Percentiles rank a stretch among this genome's conserved stretches.
These are phyloP conservation scores for Blepharisma japonicum DNA, from an alignment of 73 alveolate species.

Conservation along the genomic window DNA sequence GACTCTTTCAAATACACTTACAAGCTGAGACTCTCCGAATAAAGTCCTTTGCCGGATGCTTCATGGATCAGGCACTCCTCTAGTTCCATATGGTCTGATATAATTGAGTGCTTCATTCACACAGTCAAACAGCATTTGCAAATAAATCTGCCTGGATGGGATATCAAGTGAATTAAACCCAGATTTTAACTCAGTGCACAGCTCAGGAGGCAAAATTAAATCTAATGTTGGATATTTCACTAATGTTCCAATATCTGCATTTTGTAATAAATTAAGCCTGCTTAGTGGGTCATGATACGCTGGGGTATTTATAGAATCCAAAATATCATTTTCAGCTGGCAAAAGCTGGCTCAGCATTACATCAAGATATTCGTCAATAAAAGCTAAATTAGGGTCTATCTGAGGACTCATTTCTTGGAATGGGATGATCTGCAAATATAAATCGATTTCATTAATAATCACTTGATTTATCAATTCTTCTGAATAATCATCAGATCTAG, in stretches of 20 bases:
- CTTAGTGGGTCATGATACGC: not conserved
- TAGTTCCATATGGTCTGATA: not conserved
- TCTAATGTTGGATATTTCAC: not conserved
- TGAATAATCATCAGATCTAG: not conserved
- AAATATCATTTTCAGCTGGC: not conserved
- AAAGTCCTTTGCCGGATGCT: not conserved
- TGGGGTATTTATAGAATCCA: not conserved
- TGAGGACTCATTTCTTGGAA: not conserved
- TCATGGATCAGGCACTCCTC: conserved; percentile 1
- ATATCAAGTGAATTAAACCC: not conserved
- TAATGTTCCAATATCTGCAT: not conserved
- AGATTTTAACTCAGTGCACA: not conserved
- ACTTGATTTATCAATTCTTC: not conserved
- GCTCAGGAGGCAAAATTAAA: not conserved
- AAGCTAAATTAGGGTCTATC: not conserved
- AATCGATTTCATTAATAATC: not conserved
- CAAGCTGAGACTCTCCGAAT: not conserved
- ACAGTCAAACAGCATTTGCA: not conserved
- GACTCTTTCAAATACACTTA: not conserved
- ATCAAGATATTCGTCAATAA: not conserved
- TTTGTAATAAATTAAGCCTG: not conserved
- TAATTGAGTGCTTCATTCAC: conserved; percentile 11
- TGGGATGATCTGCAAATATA: not conserved
- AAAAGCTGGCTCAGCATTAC: not conserved
- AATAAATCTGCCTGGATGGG: not conserved